Conservation (phyloP, 2,329 filamentous ascomycete genomes). For the Monosporascus ibericus region DNA sequence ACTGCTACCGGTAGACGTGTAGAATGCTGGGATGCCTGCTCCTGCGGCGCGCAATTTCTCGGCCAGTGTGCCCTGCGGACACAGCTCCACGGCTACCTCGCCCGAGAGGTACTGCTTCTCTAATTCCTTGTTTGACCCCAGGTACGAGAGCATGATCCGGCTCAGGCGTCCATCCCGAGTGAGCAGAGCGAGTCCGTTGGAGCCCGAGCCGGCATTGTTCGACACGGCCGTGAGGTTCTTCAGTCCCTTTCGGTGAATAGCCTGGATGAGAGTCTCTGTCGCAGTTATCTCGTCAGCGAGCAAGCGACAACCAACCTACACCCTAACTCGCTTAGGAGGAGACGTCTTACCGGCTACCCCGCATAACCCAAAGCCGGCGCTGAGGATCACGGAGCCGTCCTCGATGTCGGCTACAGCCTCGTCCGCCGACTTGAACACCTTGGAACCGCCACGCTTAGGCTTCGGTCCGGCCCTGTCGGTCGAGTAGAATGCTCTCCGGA, state of each 20-base stretch:
- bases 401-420: conserved; percentile 65
- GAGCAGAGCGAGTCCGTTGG: conserved; percentile 62
- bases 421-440: conserved; percentile 51
- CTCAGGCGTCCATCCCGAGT: conserved; percentile 64
- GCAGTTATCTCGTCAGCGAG: conserved; percentile 1
- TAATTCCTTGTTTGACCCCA: conserved; percentile 71
- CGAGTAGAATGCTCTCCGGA: conserved; percentile 15
- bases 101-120: conserved; percentile 70
- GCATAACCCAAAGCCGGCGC: conserved; percentile 77
- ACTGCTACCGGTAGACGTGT: conserved; percentile 67
- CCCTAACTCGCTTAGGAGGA: too few relatives aligned
- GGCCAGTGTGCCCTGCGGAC: conserved; percentile 68
- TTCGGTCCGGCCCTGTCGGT: conserved; percentile 9
- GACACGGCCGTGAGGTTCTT: conserved; percentile 68
- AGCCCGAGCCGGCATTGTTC: conserved; percentile 71
- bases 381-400: conserved; percentile 65
- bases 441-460: conserved; percentile 32
- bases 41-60: conserved; percentile 68
- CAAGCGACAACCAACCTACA: not conserved
- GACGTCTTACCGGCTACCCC: conserved; percentile 57
- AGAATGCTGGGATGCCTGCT: conserved; percentile 75
- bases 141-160: conserved; percentile 67
- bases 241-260: conserved; percentile 54
- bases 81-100: conserved; percentile 69
- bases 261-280: conserved; percentile 64